Conservation (phyloP, 2,329 filamentous ascomycete species). For the Talaromyces amestolkiae region DNA sequence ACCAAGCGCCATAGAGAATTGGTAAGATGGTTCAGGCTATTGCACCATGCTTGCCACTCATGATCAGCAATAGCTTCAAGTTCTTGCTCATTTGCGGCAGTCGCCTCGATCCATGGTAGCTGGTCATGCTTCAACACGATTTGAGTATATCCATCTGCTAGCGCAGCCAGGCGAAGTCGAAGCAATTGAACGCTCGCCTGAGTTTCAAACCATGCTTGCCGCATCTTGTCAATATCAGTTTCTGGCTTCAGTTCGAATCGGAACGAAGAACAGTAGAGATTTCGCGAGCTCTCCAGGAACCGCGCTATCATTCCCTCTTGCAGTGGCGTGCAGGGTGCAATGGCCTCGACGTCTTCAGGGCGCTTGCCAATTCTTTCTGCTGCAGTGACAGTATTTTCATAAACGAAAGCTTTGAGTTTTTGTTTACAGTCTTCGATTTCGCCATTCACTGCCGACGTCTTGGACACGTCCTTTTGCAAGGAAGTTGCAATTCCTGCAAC, state of each 20-base stretch:
- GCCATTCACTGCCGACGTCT: constrained; percentile 13
- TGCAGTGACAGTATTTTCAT: constrained; percentile 57
- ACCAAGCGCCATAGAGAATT: constrained; percentile 35
- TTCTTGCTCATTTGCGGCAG: constrained; percentile 27
- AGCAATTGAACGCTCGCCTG: constrained; percentile 61
- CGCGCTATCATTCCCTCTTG: constrained; percentile 83
- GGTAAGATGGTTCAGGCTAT: constrained; percentile 47
- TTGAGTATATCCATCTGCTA: constrained; percentile 74
- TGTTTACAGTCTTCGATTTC: constrained; percentile 55
- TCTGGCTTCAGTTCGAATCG: constrained; percentile 52
- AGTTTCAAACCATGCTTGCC: constrained; percentile 57
- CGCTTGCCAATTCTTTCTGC: constrained; percentile 54
- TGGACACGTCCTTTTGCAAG: constrained; percentile 18
- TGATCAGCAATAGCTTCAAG: constrained; percentile 36
- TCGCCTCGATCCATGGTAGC: constrained; percentile 48
- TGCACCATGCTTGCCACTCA: constrained; percentile 53
- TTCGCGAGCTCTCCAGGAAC: constrained; percentile 56
- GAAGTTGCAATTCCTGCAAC: constrained; percentile 41
- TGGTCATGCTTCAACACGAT: constrained; percentile 54
- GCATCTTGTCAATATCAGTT: constrained; percentile 51
- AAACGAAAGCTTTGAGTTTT: constrained; percentile 61
- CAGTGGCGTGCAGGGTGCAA: constrained; percentile 79
- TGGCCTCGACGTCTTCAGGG: constrained; percentile 61
- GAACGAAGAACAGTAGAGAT: constrained; percentile 77
- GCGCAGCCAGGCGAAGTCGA: constrained; percentile 69